A percentile compares a stretch with the other conserved stretches of the same genome.
Conservation (phyloP, 176 grass and related monocot genomes). For the Metroxylon sagu region DNA sequence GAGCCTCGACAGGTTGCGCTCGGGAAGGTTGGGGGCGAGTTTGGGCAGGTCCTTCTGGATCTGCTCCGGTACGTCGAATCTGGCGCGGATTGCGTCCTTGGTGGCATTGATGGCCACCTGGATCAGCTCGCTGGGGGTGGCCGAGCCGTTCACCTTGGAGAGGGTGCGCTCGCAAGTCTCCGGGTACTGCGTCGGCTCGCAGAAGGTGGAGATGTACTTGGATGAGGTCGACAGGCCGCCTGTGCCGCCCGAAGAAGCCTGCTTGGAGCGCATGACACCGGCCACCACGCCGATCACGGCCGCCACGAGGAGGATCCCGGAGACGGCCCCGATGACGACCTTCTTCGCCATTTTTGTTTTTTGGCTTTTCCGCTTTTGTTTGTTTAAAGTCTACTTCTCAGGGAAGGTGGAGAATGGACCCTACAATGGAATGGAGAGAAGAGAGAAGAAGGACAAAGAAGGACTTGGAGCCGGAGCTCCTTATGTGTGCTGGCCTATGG, state of each 20-base stretch:
- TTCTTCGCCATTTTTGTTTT: constrained; percentile 42
- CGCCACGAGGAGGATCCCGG: constrained; percentile 46
- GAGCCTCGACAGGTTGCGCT: constrained; percentile 27
- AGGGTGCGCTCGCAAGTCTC: constrained; percentile 57
- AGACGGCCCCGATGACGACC: constrained; percentile 37
- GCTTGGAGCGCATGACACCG: constrained; percentile 29
- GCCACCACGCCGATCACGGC: constrained; percentile 66
- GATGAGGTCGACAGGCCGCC: constrained; percentile 20
- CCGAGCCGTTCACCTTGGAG: constrained; percentile 25
- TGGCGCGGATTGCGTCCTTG: constrained; percentile 32
- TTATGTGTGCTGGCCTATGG: no score
- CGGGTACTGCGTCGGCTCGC: constrained; percentile 56
- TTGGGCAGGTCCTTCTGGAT: constrained; percentile 19
- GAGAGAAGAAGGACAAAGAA: no score
- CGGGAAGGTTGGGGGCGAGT: constrained; percentile 29
- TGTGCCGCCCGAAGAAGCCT: background rate
- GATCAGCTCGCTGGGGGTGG: constrained; percentile 39
- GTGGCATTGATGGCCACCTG: constrained; percentile 31
- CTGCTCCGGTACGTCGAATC: constrained; percentile 24
- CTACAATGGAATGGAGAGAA: no score
- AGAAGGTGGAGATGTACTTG: constrained; percentile 40
- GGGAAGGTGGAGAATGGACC: no score
- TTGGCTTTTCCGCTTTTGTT: no score
- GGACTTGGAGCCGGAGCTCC: no score
- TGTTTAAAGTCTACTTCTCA: no score